phyloP scores from a whole-genome alignment of 805 yeast species.

The Cyberlindnera japonica region DNA sequence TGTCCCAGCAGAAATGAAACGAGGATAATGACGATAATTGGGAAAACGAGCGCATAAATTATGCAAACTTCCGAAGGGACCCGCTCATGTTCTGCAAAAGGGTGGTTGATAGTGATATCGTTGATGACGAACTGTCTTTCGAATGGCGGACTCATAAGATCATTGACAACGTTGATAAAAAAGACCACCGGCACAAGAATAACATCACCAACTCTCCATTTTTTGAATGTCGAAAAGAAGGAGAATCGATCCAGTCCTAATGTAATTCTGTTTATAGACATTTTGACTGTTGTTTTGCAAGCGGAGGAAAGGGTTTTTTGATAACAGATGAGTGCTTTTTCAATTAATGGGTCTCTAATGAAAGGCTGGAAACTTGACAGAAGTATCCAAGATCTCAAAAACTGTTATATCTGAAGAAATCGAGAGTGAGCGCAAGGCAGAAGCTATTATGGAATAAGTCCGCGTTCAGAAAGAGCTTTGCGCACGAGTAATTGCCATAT shows the following conservation, averaged over 20 bases:
- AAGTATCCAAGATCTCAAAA: too few species aligned
- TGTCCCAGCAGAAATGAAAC: constrained; percentile 32
- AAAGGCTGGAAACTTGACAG: too few species aligned
- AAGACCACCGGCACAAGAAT: constrained; percentile 30
- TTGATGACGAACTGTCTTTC: constrained; percentile 73
- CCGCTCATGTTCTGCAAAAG: constrained; percentile 70
- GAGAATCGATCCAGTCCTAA: constrained; percentile 25
- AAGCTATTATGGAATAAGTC: too few species aligned
- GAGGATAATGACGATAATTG: constrained; percentile 38
- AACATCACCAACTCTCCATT: constrained; percentile 40
- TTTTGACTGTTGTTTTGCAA: too few species aligned
- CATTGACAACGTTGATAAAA: constrained; percentile 32
- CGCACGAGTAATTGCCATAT: too few species aligned
- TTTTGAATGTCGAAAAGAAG: constrained; percentile 23
- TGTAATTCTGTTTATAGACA: constrained; percentile 28
- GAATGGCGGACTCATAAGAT: constrained; percentile 50
- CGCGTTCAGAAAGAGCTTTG: too few species aligned
- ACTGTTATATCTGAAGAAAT: too few species aligned
- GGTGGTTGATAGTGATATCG: constrained; percentile 78
- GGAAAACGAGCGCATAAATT: constrained; percentile 49
- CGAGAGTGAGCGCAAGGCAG: too few species aligned
- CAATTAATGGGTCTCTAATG: too few species aligned
- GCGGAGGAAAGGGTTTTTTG: too few species aligned
- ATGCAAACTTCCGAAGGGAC: constrained; percentile 57
- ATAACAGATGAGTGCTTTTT: background rate